Percentiles rank a stretch among this genome's conserved stretches.
Evolutionary conservation across 805 yeast species (phyloP).

Genomic region (Pichia ethanolica): DNA sequence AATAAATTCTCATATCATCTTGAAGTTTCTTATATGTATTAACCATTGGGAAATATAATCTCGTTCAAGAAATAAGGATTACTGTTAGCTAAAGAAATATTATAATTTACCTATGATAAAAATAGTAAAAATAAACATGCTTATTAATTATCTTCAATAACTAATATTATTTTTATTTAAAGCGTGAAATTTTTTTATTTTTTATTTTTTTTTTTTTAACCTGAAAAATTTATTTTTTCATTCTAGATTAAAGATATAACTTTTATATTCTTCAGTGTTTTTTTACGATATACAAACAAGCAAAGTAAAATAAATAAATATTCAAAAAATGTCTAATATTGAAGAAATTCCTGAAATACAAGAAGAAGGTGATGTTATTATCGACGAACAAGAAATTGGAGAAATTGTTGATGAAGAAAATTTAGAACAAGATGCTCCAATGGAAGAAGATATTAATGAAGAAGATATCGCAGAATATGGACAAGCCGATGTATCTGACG

Average conservation of each 20-base stretch:
- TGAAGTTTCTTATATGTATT: constrained; percentile 3
- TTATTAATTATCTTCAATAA: no score
- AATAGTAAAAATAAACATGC: no score
- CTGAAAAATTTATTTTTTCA: not conserved
- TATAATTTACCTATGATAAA: no score
- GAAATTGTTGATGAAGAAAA: constrained; percentile 28
- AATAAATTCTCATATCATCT: not conserved
- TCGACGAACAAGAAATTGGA: constrained; percentile 25
- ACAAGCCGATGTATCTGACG: constrained; percentile 17
- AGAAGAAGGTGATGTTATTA: constrained; percentile 22
- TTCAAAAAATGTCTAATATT: constrained; percentile 1
- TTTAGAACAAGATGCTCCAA: constrained; percentile 33
- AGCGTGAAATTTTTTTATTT: no score
- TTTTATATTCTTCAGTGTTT: not conserved
- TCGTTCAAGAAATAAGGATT: no score
- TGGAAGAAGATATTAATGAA: constrained; percentile 29
- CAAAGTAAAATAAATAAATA: not conserved
- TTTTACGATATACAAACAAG: not conserved
- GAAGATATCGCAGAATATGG: constrained; percentile 33
- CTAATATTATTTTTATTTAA: no score
- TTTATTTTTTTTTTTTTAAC: not conserved
- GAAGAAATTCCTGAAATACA: constrained; percentile 4
- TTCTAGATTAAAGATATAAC: no score
- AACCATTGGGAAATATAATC: not conserved
- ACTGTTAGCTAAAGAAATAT: no score